phyloP scores from a whole-genome alignment of 1,139 yeast genomes.

The Scheffersomyces cryptocercus region DNA sequence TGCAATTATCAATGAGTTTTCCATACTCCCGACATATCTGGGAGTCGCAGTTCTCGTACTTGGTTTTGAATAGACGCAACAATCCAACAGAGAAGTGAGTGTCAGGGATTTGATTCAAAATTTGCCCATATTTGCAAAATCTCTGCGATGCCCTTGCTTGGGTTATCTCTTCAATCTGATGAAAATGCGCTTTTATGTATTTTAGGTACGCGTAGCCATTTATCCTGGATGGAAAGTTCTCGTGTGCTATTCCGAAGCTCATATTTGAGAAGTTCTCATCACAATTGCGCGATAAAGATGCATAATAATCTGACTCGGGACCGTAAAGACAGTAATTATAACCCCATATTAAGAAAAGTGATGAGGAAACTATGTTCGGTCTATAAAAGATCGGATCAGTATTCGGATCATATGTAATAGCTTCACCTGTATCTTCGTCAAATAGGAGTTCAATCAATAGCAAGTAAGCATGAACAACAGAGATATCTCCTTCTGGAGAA shows the following conservation, averaged over 20 bases:
- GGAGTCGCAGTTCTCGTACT: slow-evolving; percentile 45
- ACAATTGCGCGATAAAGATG: slow-evolving; percentile 1
- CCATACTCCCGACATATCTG: slow-evolving; percentile 58
- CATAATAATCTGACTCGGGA: slow-evolving; percentile 41
- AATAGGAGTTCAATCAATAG: slow-evolving; percentile 57
- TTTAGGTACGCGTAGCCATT: slow-evolving; percentile 39
- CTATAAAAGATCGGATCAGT: slow-evolving; percentile 56
- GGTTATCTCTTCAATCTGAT: slow-evolving; percentile 2
- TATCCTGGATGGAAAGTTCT: slow-evolving; percentile 27
- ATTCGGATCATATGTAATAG: slow-evolving; percentile 41
- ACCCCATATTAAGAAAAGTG: slow-evolving; percentile 57
- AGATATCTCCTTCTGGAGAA: no score
- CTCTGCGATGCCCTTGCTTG: no score
- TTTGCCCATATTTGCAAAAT: no score
- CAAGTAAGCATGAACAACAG: slow-evolving; percentile 57
- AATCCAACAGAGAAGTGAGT: slow-evolving; percentile 53
- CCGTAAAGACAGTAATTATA: slow-evolving; percentile 54
- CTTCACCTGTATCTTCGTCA: slow-evolving; percentile 17
- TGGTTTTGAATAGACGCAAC: slow-evolving; percentile 35
- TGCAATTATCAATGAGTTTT: slow-evolving; percentile 53
- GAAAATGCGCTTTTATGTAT: slow-evolving; percentile 25
- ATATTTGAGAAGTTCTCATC: no score
- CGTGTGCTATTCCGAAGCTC: slow-evolving; percentile 2
- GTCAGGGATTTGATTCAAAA: slow-evolving; percentile 24
- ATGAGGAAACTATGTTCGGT: slow-evolving; percentile 52